phyloP scores from a whole-genome alignment of 192 early-diverging fungal species.

The Rhizophagus sp. region DNA sequence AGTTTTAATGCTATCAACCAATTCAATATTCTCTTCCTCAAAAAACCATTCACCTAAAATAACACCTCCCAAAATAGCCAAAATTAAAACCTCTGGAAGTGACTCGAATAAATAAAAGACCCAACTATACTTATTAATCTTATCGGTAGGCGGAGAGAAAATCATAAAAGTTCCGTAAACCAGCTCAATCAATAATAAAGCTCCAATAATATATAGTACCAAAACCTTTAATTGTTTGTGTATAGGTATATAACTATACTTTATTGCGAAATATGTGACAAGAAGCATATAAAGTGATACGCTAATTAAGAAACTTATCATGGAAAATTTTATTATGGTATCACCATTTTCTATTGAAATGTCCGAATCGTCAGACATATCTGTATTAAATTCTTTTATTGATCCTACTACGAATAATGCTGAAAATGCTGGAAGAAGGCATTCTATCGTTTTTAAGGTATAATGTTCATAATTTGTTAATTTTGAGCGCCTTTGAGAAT shows the following conservation, averaged over 20 bases:
- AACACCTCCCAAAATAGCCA: constrained; percentile 4
- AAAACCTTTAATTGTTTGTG: not conserved
- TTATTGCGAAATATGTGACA: not conserved
- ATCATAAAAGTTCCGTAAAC: not conserved
- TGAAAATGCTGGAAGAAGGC: not conserved
- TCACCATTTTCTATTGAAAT: not conserved
- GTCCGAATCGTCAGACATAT: not conserved
- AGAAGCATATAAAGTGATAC: not conserved
- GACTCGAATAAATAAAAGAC: constrained; percentile 3
- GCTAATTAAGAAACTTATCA: not conserved
- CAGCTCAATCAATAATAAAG: constrained; percentile 5
- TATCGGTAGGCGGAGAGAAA: not conserved
- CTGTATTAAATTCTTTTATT: not conserved
- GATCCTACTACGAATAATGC: not conserved
- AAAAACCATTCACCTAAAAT: constrained; percentile 27
- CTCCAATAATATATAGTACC: not conserved
- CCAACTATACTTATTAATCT: not conserved
- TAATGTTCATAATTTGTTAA: not conserved
- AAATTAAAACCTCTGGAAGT: not conserved
- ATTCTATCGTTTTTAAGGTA: not conserved
- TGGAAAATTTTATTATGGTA: not conserved
- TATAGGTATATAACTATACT: not conserved
- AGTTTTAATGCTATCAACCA: not conserved
- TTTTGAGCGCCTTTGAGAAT: not conserved
- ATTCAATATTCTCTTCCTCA: constrained; percentile 36